A percentile compares a stretch with the other conserved stretches of the same genome.
Evolutionary conservation across 2,329 filamentous ascomycete genomes (phyloP).

Genomic region (Herpotrichia juniperi): DNA sequence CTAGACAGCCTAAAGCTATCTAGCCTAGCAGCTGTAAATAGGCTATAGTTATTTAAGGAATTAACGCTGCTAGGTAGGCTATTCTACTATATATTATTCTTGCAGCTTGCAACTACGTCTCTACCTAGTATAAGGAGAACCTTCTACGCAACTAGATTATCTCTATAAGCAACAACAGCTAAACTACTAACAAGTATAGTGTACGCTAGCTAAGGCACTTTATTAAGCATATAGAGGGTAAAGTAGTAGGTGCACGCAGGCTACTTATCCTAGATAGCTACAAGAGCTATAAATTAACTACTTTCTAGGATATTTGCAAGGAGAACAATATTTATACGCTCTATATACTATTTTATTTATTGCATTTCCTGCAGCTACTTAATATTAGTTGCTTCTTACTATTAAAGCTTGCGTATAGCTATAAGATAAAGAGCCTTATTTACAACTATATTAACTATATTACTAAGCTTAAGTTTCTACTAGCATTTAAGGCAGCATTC

Average conservation of each 20-base stretch:
- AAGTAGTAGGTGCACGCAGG: not conserved
- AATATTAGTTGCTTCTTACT: slow-evolving; percentile 22
- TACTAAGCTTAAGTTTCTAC: slow-evolving; percentile 22
- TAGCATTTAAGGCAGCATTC: slow-evolving; percentile 29
- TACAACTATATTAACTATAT: slow-evolving; percentile 36
- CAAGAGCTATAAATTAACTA: slow-evolving; percentile 38
- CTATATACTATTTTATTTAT: slow-evolving; percentile 36
- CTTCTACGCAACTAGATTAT: slow-evolving; percentile 3
- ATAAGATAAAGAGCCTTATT: slow-evolving; percentile 34
- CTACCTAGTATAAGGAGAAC: slow-evolving; percentile 7
- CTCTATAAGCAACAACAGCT: slow-evolving; percentile 2
- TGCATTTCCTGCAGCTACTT: slow-evolving; percentile 22
- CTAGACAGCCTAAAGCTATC: not conserved
- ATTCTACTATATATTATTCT: slow-evolving; percentile 6
- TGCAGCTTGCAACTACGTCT: slow-evolving; percentile 1
- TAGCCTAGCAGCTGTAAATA: slow-evolving; percentile 13
- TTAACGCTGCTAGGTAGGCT: slow-evolving; percentile 1
- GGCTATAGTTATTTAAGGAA: slow-evolving; percentile 4
- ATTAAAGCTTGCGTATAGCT: slow-evolving; percentile 30
- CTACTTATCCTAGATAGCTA: slow-evolving; percentile 4
- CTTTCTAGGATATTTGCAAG: slow-evolving; percentile 44
- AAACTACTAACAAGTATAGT: slow-evolving; percentile 1
- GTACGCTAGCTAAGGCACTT: slow-evolving; percentile 4
- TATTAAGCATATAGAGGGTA: not conserved
- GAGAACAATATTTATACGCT: slow-evolving; percentile 47